Conservation (phyloP, 805 yeast genomes). For the Saturnispora bothae region DNA sequence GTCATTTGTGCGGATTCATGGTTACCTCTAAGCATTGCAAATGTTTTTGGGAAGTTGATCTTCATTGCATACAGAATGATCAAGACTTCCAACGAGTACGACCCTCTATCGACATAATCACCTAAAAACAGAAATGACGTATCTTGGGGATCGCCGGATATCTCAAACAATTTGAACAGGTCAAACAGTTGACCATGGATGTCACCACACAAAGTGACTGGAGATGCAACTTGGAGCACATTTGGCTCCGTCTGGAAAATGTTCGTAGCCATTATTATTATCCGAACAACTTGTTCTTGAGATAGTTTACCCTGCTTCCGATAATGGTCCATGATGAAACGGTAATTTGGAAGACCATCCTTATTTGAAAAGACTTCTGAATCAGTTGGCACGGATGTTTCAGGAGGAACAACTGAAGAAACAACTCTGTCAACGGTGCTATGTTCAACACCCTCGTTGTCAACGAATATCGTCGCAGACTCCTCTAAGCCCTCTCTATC, state of each 20-base stretch:
- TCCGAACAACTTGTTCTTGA: constrained; percentile 58
- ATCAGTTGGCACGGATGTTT: constrained; percentile 53
- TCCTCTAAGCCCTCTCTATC: background rate
- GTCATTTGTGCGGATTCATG: constrained; percentile 94
- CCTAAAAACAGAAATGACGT: constrained; percentile 80
- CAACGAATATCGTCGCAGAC: constrained; percentile 35
- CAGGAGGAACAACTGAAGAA: constrained; percentile 54
- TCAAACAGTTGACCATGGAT: constrained; percentile 95
- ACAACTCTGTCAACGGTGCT: constrained; percentile 51
- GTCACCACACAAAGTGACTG: constrained; percentile 94
- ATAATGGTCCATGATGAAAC: constrained; percentile 64
- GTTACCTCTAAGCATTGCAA: constrained; percentile 84
- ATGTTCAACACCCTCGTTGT: constrained; percentile 48
- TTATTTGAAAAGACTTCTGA: constrained; percentile 48
- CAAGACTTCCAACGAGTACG: constrained; percentile 75
- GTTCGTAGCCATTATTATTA: constrained; percentile 54
- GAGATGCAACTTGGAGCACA: constrained; percentile 73
- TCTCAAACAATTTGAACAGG: constrained; percentile 80
- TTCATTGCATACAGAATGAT: constrained; percentile 71
- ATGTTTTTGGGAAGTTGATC: constrained; percentile 58
- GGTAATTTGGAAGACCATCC: constrained; percentile 62
- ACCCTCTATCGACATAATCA: constrained; percentile 93
- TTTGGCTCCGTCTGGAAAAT: constrained; percentile 66
- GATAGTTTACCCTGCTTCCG: constrained; percentile 69
- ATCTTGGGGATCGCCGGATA: constrained; percentile 76